A percentile compares a stretch with the other conserved stretches of the same genome.
Evolutionary conservation across 345 rosid genomes (phyloP).

Genomic region (Hevea brasiliensis): DNA sequence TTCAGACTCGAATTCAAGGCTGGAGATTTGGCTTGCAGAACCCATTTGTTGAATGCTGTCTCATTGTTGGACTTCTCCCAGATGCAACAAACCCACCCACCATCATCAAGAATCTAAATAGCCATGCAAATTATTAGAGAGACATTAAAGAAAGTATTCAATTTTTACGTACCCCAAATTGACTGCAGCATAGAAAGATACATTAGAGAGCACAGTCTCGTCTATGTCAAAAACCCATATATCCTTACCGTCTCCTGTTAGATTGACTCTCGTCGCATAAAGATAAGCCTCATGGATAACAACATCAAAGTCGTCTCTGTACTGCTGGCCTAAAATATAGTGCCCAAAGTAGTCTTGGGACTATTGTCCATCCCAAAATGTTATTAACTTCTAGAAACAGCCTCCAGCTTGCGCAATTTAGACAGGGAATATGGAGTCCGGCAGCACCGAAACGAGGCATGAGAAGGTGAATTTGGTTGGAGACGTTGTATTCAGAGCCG

Average conservation of each 20-base stretch:
- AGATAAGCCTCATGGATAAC: conserved; percentile 37
- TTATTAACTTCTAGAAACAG: conserved; percentile 58
- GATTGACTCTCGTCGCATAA: conserved; percentile 41
- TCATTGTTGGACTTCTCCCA: conserved; percentile 36
- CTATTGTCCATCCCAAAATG: conserved; percentile 35
- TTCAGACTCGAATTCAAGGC: conserved; percentile 36
- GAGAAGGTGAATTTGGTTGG: conserved; percentile 35
- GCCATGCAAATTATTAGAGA: too few species aligned
- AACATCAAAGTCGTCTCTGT: conserved; percentile 40
- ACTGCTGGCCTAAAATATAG: conserved; percentile 52
- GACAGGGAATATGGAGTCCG: conserved; percentile 6
- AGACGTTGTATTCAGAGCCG: neutral
- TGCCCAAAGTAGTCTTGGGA: conserved; percentile 48
- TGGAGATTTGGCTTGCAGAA: conserved; percentile 25
- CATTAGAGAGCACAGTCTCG: conserved; percentile 45
- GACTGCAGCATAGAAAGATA: conserved; percentile 36
- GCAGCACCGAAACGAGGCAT: conserved; percentile 32
- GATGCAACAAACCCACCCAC: neutral
- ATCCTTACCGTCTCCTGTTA: conserved; percentile 35
- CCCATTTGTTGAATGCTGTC: conserved; percentile 35
- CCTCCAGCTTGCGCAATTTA: conserved; percentile 59
- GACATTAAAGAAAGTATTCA: neutral
- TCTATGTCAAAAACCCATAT: conserved; percentile 49
- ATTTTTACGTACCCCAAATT: conserved; percentile 42
- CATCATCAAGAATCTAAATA: too few species aligned